Evolutionary conservation across 495 filamentous ascomycete species (phyloP), one percentile per base, ranked within the genome.

Genomic region (Neurospora sp.): DNA sequence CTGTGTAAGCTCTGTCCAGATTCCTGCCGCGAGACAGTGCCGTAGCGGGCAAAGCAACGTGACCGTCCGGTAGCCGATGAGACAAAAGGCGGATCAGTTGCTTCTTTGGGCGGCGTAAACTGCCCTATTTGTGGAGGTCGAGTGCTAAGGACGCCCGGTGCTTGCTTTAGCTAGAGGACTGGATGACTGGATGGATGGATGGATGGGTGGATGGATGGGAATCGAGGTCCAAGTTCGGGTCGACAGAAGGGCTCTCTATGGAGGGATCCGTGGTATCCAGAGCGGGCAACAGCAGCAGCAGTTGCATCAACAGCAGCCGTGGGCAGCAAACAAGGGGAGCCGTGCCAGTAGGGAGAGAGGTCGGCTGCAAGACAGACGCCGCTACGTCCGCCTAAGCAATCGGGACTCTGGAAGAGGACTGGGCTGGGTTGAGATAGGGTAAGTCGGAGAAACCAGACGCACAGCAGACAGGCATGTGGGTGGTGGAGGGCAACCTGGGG

Each of bases 321-420:
- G 73, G 59, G 74, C 66, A 77, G 76, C 80, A 81, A 80, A 79
- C 79, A 80, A 76, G 69, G 70, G 69, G 72, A 76, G 74, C 76
- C 76, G 75, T 78, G 74, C 78, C 76, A 80, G 76, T 77, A 72
- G 72, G 70, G 70, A 74, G 31, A 41, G 73, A 76, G 75, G 74
- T 78, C 44, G 69, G 74, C 77, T 80, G 79, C 80, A 81, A 75
- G 76, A 71, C 77, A 74, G 78, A 76, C 78, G 77, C 80, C 76
- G 78, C 75, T 76, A 72, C 54, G 54, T 66, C 54, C 54, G 31
- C 54, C 54, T 35, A 80, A 75, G 80, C 77, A 79, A 75, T 76
- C 75, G 69, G 75, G 73, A 73, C 72, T 77, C 71, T 72, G 72
- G 74, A 75, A 66, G 54, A 66, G 12, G 54, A 66, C 54, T 66